Base-by-base conservation (phyloP, 768 basidiomycete genomes). In the Rhizopogon salebrosus region DNA sequence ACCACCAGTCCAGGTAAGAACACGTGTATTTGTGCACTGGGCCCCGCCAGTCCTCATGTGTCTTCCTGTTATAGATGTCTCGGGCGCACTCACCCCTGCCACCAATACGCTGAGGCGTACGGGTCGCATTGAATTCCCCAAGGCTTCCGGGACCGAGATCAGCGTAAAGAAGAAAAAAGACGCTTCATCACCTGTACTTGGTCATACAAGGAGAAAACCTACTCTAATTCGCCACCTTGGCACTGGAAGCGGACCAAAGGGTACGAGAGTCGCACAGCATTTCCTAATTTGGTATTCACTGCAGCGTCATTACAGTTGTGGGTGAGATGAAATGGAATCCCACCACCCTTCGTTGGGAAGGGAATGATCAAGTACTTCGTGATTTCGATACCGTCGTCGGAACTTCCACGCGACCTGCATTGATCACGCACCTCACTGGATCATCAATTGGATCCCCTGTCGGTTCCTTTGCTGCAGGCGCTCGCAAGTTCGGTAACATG, bases 321-420 rank as follows among this genome's bases (percentile, higher is more conserved):
- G 94, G 93, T 20, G 92, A 95, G 51, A 99, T 99, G 95, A 89
- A 83, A 62, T 99, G 93, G 91, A 98, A 99, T 70, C 95, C 95
- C 37, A 74, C 71, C 16, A 84, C 84, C 2, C 80, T 89, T 14
- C 87, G 92, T 34, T 99, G 95, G 95, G 95, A 99, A 75, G 95
- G 95, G 49, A 98, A 99, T 68, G 95, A 99, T 57, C 85, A 89
- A 54, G 82, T 84, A 14, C 77, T 98, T 27, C 85, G 89, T 53
- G 94, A 93, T 51, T 99, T 98, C 66, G 95, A 98, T 48, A 72
- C 73, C 16, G 85, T 80, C 14, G 80, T 89, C 42, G 83, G 85
- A 42, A 85, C 87, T 11, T 92, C 93, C 3, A 87, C 87, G 13
- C 87, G 95, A 24, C 95, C 95, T 6, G 95, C 95, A 14, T 82